Evolutionary conservation across 352 stramenopile genomes (phyloP).

Genomic region (Elongisporangium prolatum): DNA sequence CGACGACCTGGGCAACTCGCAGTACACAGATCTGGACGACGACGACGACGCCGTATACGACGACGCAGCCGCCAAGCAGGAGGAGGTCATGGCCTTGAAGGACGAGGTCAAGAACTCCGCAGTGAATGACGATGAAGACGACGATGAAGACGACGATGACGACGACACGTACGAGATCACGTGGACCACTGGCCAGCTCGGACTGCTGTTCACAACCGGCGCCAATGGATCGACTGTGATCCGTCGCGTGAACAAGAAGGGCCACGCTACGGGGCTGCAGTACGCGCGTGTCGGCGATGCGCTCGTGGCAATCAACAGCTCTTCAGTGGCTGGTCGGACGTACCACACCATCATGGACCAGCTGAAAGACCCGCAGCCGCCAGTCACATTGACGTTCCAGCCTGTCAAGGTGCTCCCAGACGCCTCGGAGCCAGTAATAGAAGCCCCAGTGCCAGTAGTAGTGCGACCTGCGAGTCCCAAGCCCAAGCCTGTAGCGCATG

Average conservation of each 20-base stretch:
- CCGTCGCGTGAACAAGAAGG: constrained; percentile 71
- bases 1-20: constrained; percentile 1
- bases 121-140: constrained; percentile 18
- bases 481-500: neutral
- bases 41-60: constrained; percentile 13
- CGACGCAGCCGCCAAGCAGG: constrained; percentile 44
- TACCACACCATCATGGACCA: constrained; percentile 69
- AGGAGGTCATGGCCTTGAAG: constrained; percentile 55
- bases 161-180: constrained; percentile 69
- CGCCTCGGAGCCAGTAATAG: neutral
- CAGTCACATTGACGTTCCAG: constrained; percentile 63
- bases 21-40: constrained; percentile 3
- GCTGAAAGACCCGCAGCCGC: constrained; percentile 56
- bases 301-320: constrained; percentile 63
- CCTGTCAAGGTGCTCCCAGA: constrained; percentile 21
- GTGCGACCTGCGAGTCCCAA: neutral
- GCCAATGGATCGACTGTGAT: constrained; percentile 52
- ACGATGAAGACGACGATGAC: constrained; percentile 52
- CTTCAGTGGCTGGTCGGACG: constrained; percentile 34
- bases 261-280: constrained; percentile 47
- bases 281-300: constrained; percentile 70
- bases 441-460: neutral
- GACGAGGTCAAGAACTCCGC: constrained; percentile 43
- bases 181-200: constrained; percentile 61
- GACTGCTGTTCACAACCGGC: constrained; percentile 68